Base-by-base conservation (phyloP, 129 eudicot genomes). In the Gnaphalium uliginosum region DNA sequence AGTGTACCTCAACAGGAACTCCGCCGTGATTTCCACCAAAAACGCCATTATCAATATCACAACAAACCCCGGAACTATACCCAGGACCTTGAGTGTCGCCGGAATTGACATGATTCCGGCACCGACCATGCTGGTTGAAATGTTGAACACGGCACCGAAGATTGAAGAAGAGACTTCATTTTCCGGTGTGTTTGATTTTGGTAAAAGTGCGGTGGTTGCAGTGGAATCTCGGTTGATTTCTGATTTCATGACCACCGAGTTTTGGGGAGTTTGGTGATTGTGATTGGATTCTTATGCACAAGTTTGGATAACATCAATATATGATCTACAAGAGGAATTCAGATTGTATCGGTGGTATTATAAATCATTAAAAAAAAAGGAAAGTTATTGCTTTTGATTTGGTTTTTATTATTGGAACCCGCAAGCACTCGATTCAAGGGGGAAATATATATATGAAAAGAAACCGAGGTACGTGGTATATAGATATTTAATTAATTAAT, bases 51-150 rank as follows among this genome's bases (percentile, higher is more conserved):
- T 19, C 10, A 89, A 2, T 33, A 94, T 87, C 4, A 89, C 75
- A 2, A 77, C 14, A 32, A 94, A 86, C 29, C 97, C 91, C 0
- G 99, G 99, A 11, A 91, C 58, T 8, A 94, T 86, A 3, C 99
- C 99, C 2, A 94, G 80, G 5, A 94, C 97, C 78, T 94, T 94
- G 24, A 94, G 84, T 1, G 98, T 94, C 2, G 98, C 97, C 18
- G 98, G 98, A 48, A 94, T 87, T 10, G 98, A 90, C 98, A 94
- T 94, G 76, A 94, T 94, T 32, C 99, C 99, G n/a, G 97, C 97
- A 43, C 99, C 97, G 22, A 94, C 75, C 94, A 91, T 94, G 87
- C 96, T 84, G 18, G 99, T 91, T 0, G 99, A 89, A 27, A 94
- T 80, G 77, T 94, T 94, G 80, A 94, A 94, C 4, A 94, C 87